Conservation (phyloP, 2,329 filamentous ascomycete species). For the Pseudogymnoascus sp. region DNA sequence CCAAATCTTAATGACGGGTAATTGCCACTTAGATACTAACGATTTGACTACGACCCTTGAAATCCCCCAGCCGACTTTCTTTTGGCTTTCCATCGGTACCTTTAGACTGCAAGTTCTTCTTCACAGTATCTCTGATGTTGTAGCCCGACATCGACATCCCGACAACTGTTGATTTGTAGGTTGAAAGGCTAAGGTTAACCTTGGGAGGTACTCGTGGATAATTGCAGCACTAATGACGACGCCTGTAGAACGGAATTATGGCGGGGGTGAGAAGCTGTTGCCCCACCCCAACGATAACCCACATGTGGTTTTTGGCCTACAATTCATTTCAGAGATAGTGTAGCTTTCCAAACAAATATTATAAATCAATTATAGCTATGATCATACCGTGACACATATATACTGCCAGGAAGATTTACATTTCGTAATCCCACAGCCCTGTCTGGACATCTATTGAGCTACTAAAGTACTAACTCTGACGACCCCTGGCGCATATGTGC, state of each 20-base stretch:
- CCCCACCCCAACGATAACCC: not conserved
- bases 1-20: not conserved
- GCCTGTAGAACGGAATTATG: not conserved
- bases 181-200: not conserved
- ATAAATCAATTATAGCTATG: not conserved
- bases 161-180: not conserved
- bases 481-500: not conserved
- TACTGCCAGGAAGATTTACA: not conserved
- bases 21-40: constrained; percentile 11
- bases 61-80: constrained; percentile 42
- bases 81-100: constrained; percentile 39
- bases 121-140: constrained; percentile 35
- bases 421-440: not conserved
- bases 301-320: not conserved
- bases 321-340: not conserved
- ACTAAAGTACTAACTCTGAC: not conserved
- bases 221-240: constrained; percentile 3
- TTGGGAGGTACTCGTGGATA: constrained; percentile 1
- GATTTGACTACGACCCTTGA: constrained; percentile 28
- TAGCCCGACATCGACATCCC: not conserved
- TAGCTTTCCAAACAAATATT: not conserved
- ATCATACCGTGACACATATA: not conserved
- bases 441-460: not conserved
- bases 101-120: constrained; percentile 46
- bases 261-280: not conserved